Evolutionary conservation across 305 asterid species (phyloP).

Genomic region (Fraxinus greggii): DNA sequence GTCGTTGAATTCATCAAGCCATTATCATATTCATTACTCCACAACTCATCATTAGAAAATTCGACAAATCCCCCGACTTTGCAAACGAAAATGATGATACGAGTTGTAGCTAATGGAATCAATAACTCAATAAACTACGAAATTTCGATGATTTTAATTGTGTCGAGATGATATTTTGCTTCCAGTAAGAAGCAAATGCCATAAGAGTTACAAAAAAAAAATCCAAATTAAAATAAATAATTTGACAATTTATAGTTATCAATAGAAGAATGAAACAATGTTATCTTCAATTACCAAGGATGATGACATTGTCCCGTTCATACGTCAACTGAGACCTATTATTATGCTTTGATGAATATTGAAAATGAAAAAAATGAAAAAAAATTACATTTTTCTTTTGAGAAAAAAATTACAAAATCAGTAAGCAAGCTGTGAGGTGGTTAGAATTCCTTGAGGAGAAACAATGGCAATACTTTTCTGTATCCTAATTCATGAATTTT

Average conservation of each 20-base stretch:
- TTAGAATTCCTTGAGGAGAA: slow-evolving; percentile 39
- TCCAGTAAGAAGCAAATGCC: neutral
- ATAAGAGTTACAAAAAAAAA: neutral
- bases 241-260: neutral
- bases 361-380: neutral
- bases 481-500: slow-evolving; percentile 21
- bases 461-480: slow-evolving; percentile 7
- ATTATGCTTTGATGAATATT: neutral
- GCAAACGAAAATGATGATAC: neutral
- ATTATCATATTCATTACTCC: neutral
- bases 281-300: neutral
- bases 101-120: neutral
- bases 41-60: neutral
- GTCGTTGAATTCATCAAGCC: neutral
- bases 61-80: neutral
- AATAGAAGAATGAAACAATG: slow-evolving; percentile 14
- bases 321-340: neutral
- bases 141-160: neutral
- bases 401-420: slow-evolving; percentile 27
- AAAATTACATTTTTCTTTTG: slow-evolving; percentile 27
- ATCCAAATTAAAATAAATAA: neutral
- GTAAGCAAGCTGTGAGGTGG: slow-evolving; percentile 38
- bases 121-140: neutral
- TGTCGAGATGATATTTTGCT: neutral
- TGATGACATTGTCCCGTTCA: neutral